Percentiles rank a stretch among this genome's conserved stretches.
These are phyloP conservation scores for Mollisiaceae sp. DNA, from an alignment of 2,329 filamentous ascomycete genomes.

Conservation along the genomic window DNA sequence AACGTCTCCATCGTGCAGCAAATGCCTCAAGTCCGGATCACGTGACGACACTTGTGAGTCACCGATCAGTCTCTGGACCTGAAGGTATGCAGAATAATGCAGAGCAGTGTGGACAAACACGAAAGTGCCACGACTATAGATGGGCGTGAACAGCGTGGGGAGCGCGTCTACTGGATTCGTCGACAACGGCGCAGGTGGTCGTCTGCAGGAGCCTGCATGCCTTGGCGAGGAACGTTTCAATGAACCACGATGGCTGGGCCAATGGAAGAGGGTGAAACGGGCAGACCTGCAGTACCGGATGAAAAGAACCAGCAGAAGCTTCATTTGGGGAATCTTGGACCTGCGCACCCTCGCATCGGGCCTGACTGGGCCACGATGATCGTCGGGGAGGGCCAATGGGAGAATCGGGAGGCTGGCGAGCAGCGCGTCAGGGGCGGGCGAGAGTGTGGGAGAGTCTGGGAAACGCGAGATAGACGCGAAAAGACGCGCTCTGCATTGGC, in stretches of 20 bases:
- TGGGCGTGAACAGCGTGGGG: slow-evolving; percentile 55
- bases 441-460: neutral
- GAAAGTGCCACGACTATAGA: slow-evolving; percentile 38
- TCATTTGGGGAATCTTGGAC: neutral
- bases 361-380: slow-evolving; percentile 13
- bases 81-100: slow-evolving; percentile 13
- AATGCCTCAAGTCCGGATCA: slow-evolving; percentile 20
- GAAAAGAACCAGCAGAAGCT: neutral
- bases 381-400: slow-evolving; percentile 14
- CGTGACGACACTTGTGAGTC: slow-evolving; percentile 27
- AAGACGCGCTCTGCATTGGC: slow-evolving; percentile 22
- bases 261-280: slow-evolving; percentile 33
- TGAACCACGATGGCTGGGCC: slow-evolving; percentile 25
- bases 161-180: slow-evolving; percentile 36
- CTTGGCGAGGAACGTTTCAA: slow-evolving; percentile 22
- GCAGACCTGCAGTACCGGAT: slow-evolving; percentile 13
- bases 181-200: slow-evolving; percentile 20
- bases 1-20: slow-evolving; percentile 4
- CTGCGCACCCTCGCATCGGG: neutral
- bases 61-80: slow-evolving; percentile 3
- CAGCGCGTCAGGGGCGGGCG: slow-evolving; percentile 9
- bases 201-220: slow-evolving; percentile 20
- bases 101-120: slow-evolving; percentile 31
- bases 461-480: slow-evolving; percentile 31
- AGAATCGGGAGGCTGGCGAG: slow-evolving; percentile 12